A percentile compares a stretch with the other conserved stretches of the same genome.
phyloP scores from a whole-genome alignment of 257 asterid genomes.

The Primulina eburnea region DNA sequence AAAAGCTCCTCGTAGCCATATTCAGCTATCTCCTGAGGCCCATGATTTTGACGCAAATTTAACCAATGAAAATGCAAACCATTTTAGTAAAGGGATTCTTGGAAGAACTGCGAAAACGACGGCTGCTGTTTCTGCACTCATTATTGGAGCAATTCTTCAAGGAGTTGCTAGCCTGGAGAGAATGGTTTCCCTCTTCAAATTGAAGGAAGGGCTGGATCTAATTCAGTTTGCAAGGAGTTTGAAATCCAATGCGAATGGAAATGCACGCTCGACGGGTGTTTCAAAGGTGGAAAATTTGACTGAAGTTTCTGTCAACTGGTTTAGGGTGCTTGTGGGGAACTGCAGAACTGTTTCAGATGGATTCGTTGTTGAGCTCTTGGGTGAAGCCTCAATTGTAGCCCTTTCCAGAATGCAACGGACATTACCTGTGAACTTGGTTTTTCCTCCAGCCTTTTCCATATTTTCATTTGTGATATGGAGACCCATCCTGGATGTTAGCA shows the following conservation, averaged over 20 bases:
- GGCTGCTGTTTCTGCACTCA: constrained; percentile 80
- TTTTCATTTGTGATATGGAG: constrained; percentile 83
- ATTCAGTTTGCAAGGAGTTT: constrained; percentile 73
- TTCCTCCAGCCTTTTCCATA: constrained; percentile 88
- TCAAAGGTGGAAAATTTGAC: constrained; percentile 64
- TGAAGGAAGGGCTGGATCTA: constrained; percentile 86
- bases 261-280: constrained; percentile 63
- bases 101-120: constrained; percentile 62
- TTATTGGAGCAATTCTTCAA: constrained; percentile 81
- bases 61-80: constrained; percentile 49
- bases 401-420: constrained; percentile 83
- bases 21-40: constrained; percentile 69
- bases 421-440: constrained; percentile 63
- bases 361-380: constrained; percentile 74
- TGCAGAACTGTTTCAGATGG: constrained; percentile 93
- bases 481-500: constrained; percentile 54
- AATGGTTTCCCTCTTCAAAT: constrained; percentile 78
- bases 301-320: constrained; percentile 94
- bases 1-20: constrained; percentile 72
- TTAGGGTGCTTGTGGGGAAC: constrained; percentile 95
- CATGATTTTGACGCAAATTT: constrained; percentile 54
- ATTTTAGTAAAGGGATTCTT: constrained; percentile 45
- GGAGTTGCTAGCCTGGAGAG: constrained; percentile 92
- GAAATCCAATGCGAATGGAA: constrained; percentile 80
- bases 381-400: constrained; percentile 83